Conservation (phyloP, 805 yeast species). For the Ogataea philodendri region DNA sequence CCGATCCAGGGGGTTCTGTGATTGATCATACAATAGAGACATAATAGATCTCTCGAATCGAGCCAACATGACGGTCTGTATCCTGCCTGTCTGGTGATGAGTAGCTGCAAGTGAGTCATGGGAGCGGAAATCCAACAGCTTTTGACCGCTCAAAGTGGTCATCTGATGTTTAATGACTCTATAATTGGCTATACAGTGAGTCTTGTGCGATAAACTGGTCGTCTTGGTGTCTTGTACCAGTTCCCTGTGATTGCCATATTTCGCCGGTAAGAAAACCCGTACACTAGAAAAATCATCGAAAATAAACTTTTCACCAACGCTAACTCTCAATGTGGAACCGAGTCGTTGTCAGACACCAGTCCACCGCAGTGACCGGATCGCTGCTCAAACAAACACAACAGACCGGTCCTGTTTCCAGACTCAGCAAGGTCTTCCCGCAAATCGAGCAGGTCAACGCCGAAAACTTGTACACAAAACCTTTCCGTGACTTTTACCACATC, state of each 20-base stretch:
- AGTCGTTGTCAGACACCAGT: conserved; percentile 18
- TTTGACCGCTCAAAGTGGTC: too few relatives aligned
- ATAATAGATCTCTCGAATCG: too few relatives aligned
- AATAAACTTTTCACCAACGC: conserved; percentile 3
- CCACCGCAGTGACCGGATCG: conserved; percentile 12
- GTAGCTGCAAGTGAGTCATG: too few relatives aligned
- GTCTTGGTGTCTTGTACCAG: background rate
- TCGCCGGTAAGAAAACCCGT: background rate
- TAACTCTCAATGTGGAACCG: conserved; percentile 6
- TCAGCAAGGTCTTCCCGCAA: conserved; percentile 27
- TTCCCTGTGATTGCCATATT: background rate
- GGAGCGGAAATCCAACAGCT: too few relatives aligned
- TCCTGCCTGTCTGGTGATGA: too few relatives aligned
- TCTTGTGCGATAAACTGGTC: too few relatives aligned
- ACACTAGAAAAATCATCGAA: conserved; percentile 1
- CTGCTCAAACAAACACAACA: background rate
- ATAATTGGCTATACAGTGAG: too few relatives aligned
- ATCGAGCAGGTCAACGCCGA: conserved; percentile 24
- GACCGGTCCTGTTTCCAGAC: conserved; percentile 8
- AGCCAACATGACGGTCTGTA: too few relatives aligned
- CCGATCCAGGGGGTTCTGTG: too few relatives aligned
- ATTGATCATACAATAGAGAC: too few relatives aligned
- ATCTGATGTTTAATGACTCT: too few relatives aligned
- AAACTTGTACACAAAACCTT: conserved; percentile 32
- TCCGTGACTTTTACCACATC: conserved; percentile 41